phyloP scores from a whole-genome alignment of 306 rosid species.

The Alnus rubra region DNA sequence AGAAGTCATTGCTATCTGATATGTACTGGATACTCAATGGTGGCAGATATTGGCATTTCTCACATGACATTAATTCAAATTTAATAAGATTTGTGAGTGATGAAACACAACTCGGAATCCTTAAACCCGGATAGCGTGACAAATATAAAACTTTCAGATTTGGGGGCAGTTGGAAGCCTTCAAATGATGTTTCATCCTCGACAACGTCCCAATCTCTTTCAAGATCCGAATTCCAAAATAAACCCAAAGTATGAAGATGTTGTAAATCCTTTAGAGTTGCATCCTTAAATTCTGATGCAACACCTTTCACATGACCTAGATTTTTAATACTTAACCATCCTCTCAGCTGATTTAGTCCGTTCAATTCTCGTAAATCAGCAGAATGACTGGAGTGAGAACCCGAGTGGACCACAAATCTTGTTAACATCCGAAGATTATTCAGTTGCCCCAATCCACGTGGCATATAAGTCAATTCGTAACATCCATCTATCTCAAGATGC shows the following conservation, averaged over 20 bases:
- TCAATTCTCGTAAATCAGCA: too few species aligned
- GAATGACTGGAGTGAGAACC: too few species aligned
- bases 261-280: too few species aligned
- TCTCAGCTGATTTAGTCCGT: too few species aligned
- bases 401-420: too few species aligned
- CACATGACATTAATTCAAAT: rapidly evolving
- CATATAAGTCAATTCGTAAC: not conserved
- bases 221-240: not conserved
- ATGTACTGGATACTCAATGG: conserved; percentile 13
- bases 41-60: not conserved
- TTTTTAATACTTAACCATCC: too few species aligned
- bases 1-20: not conserved
- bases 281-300: too few species aligned
- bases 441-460: not conserved
- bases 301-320: too few species aligned
- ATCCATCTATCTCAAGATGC: conserved; percentile 4
- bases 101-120: conserved; percentile 13
- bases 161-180: conserved; percentile 13
- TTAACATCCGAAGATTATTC: too few species aligned
- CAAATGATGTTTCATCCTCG: not conserved
- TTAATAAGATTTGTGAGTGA: conserved; percentile 6
- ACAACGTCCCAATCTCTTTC: too few species aligned
- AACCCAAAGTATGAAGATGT: not conserved
- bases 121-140: rapidly evolving
- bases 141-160: not conserved